These are phyloP conservation scores for Populus tremula DNA, from an alignment of 345 rosid species.

Conservation along the genomic window DNA sequence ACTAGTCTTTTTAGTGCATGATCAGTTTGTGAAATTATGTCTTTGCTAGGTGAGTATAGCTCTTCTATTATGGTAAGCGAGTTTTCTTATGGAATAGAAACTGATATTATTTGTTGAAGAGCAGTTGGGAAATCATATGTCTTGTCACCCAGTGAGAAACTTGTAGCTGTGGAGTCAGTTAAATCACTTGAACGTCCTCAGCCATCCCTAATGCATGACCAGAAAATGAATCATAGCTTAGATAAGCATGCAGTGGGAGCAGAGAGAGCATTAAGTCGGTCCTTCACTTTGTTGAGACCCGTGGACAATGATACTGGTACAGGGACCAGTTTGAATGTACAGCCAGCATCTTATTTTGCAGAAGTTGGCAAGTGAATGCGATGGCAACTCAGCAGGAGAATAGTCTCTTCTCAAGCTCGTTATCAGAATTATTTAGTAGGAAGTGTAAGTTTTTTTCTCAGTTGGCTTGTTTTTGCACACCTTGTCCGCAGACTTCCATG, in stretches of 20 bases:
- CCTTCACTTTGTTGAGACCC: conserved; percentile 39
- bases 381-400: conserved; percentile 63
- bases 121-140: conserved; percentile 27
- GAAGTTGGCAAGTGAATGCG: conserved; percentile 33
- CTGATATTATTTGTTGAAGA: conserved; percentile 24
- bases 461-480: not conserved
- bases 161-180: conserved; percentile 22
- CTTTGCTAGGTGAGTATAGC: not conserved
- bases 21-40: not conserved
- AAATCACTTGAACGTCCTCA: conserved; percentile 28
- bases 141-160: conserved; percentile 24
- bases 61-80: not conserved
- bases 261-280: conserved; percentile 28
- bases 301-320: conserved; percentile 37
- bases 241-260: conserved; percentile 35
- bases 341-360: conserved; percentile 30
- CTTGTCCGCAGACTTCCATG: not conserved
- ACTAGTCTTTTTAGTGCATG: not conserved
- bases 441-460: conserved; percentile 50
- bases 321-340: conserved; percentile 40
- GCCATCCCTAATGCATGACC: conserved; percentile 26
- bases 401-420: conserved; percentile 88
- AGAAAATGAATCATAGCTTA: conserved; percentile 26
- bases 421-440: conserved; percentile 69
- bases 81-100: conserved; percentile 17